Evolutionary conservation across 148 eudicot genomes (phyloP), one percentile per base, ranked within the genome.

Genomic region (Heliosperma pusillum): DNA sequence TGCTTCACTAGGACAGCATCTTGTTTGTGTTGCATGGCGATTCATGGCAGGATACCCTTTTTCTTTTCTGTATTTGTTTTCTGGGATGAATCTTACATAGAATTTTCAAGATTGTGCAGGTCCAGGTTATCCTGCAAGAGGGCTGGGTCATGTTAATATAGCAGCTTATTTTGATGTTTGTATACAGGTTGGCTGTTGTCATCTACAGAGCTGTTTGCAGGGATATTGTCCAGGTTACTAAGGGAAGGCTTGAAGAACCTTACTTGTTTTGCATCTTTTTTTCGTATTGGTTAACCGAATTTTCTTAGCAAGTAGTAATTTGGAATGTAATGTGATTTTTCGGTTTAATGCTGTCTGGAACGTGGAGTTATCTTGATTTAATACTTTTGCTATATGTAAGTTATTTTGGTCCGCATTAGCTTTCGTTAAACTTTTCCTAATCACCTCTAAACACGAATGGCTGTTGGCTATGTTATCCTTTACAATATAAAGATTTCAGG

Each of bases 171-270:
- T 79, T 87, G 73, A 87, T 85, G 79, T 86, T 89, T 92, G 77
- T 82, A 86, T 88, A 89, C 97, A 92, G 97, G 97, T 88, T 85
- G 74, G 79, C 79, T 82, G 79, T 77, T 79, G 71, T 80, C 81
- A 76, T 81, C 79, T 85, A 75, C 83, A 74, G 83, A 80, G 69
- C 77, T 76, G 86, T 69, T 85, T 86, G 84, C 89, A 81, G 82
- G 82, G 82, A 75, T 67, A 42, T 64, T 76, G 68, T 78, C 42
- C 77, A 56, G 72, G 45, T 59, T 73, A 30, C 64, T 64, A 40
- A 36, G 81, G 44, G 74, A 47, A 73, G 81, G 66, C 60, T 68
- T 4, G 68, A 66, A 44, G 62, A 67, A 15, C 0, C 21, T 40
- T 6, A 20, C 21, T 20, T 19, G 29, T 40, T 11, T 19, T 45